These are phyloP conservation scores for Blastomyces percursus DNA, from an alignment of 2,329 filamentous ascomycete species.

Conservation along the genomic window DNA sequence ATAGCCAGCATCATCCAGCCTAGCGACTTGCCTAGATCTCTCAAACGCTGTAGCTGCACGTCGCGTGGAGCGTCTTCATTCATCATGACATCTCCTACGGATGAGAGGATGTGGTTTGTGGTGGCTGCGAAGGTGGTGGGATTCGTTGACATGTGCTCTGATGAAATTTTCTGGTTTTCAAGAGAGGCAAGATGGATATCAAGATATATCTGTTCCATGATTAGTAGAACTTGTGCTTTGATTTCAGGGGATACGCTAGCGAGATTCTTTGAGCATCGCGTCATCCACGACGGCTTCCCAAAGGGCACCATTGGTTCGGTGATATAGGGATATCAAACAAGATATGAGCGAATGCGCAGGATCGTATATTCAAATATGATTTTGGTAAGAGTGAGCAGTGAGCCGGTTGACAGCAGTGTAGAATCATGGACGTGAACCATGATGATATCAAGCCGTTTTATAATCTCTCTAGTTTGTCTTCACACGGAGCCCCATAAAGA, in stretches of 20 bases:
- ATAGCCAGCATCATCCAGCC: conserved; percentile 4
- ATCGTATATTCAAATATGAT: neutral
- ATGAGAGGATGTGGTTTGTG: neutral
- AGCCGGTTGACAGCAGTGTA: neutral
- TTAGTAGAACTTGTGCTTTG: neutral
- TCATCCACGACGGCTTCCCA: neutral
- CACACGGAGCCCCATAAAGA: neutral
- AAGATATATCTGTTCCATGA: conserved; percentile 1
- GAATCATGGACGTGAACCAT: neutral
- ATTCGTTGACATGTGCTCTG: neutral
- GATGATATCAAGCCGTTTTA: neutral
- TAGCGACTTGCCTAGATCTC: neutral
- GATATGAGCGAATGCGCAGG: neutral
- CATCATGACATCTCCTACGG: neutral
- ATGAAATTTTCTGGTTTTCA: neutral
- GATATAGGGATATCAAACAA: too few species aligned
- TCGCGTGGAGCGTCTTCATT: neutral
- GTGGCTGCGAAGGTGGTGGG: neutral
- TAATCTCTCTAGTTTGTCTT: neutral
- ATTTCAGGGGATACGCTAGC: neutral
- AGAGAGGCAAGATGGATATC: conserved; percentile 2
- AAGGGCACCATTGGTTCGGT: neutral
- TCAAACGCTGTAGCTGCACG: neutral
- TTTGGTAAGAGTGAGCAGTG: neutral
- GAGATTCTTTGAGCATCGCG: neutral